Base-by-base conservation (phyloP, 2,329 filamentous ascomycete genomes). In the Chrysoporthe austroafricana region DNA sequence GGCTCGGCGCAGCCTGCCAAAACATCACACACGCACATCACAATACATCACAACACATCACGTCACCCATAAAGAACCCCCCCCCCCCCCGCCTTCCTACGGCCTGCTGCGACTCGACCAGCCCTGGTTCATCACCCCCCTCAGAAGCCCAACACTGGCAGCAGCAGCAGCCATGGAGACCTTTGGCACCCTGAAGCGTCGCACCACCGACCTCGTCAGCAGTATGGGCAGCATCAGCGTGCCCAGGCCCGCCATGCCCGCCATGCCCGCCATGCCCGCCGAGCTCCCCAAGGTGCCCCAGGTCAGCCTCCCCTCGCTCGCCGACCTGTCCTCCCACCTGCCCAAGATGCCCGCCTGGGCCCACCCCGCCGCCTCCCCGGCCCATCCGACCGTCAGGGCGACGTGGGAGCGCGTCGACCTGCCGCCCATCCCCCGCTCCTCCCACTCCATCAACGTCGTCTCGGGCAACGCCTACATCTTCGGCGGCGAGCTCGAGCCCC, bases 401-500 rank as follows among this genome's bases (percentile, higher is more conserved):
- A 88, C 86, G 62, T 90, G 88, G 88, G 83, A 88, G 73, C 85
- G 84, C 72, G 82, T 90, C 73, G 75, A 82, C 52, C 74, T 86
- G 44, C 83, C 85, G 3, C 71, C 81, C 0, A 83, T 94, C 8
- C 87, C 88, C 50, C 89, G 92, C 64, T 95, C 92, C 1, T 94
- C 92, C 0, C 92, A 96, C 74, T 85, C 87, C 3, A 76, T 94
- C 72, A 85, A 91, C 56, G 81, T 90, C 52, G 78, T 90, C 32
- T 81, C 80, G 58, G 80, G 84, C 16, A 83, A 81, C n/a, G 84
- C 86, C 57, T 83, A 83, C 73, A 73, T 96, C 73, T 96, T 94
- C 74, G 93, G 93, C 69, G 93, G 93, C 72, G 92, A 96, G 77
- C 78, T 89, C 67, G 78, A 81, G 42, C 84, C 88, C 1, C 83